Percentiles rank a stretch among this genome's conserved stretches.
phyloP scores from a whole-genome alignment of 495 filamentous ascomycete species.

The Bacidia rubella region DNA sequence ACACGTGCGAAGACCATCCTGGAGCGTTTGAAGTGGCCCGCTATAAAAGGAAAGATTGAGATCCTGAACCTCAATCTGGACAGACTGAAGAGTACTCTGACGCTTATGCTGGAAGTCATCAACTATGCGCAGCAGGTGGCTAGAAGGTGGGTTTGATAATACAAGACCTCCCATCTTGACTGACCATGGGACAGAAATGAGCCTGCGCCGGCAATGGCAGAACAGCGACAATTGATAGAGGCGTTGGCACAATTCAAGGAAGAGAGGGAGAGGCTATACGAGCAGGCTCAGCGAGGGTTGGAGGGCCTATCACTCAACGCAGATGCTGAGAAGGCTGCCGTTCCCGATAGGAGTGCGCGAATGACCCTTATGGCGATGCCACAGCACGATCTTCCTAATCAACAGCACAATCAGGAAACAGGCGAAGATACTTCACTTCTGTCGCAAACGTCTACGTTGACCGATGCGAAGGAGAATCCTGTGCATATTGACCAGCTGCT shows the following conservation, averaged over 20 bases:
- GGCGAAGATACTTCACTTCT: not conserved
- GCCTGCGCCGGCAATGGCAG: constrained; percentile 1
- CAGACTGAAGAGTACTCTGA: constrained; percentile 24
- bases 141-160: not conserved
- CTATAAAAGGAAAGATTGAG: constrained; percentile 19
- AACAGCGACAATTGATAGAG: constrained; percentile 5
- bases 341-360: not conserved
- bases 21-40: constrained; percentile 14
- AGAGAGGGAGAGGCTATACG: not conserved
- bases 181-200: constrained; percentile 2
- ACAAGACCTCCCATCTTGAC: not conserved
- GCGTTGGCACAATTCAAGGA: constrained; percentile 2
- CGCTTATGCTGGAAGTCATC: constrained; percentile 26
- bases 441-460: not conserved
- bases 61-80: constrained; percentile 21
- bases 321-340: not conserved
- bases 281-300: not conserved
- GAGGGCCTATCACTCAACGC: not conserved
- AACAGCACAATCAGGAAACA: not conserved
- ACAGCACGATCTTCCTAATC: not conserved
- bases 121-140: constrained; percentile 23
- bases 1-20: not conserved
- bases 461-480: not conserved
- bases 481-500: not conserved
- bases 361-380: not conserved